Base-by-base conservation (phyloP, 1,284 basidiomycete species). In the Ganoderma meredithae region DNA sequence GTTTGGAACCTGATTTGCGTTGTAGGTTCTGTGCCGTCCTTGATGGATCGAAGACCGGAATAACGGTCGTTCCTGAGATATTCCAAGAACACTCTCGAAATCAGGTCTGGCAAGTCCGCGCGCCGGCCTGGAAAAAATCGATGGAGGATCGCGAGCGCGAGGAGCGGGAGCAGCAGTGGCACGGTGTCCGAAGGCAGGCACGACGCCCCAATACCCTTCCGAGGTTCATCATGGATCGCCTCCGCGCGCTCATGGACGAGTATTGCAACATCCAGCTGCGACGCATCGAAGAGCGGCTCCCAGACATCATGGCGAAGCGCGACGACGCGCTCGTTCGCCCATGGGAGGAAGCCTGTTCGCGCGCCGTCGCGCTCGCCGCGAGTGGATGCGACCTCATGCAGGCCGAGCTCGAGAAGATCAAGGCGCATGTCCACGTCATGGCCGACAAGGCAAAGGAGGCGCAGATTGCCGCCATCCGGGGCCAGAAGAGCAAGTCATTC, bases 1-100 rank as follows among this genome's bases (percentile, higher is more conserved):
- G 22, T 39, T 39, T 9, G 9, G 55, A 12, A 22, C 15, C 25
- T 40, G 13, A 60, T 22, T 41, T n/a, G 64, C 22, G 22, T 1
- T 36, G 2, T 56, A 91, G 89, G 80, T 91, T 90, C 72, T 87
- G 85, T 71, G 84, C 83, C 49, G 80, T 85, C 7, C 82, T 91
- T 2, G 90, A 91, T 72, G 86, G 87, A 0, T 75, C 83, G 8
- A 90, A 91, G 74, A 88, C 86, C n/a, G 89, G 89, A 0, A 78
- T 87, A 59, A 81, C 79, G 1, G 82, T 90, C 36, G 73, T 75
- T 8, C 77, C 76, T 0, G 72, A 79, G 0, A 74, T 80, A 9
- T 76, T 81, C 40, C 67, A 67, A n/a, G 63, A 56, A 7, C 77
- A 79, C 58, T 68, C 52, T 49, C 53, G 33, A 15, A 61, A 67